Conservation (phyloP, 2,329 filamentous ascomycete genomes). For the Nemania sp. region DNA sequence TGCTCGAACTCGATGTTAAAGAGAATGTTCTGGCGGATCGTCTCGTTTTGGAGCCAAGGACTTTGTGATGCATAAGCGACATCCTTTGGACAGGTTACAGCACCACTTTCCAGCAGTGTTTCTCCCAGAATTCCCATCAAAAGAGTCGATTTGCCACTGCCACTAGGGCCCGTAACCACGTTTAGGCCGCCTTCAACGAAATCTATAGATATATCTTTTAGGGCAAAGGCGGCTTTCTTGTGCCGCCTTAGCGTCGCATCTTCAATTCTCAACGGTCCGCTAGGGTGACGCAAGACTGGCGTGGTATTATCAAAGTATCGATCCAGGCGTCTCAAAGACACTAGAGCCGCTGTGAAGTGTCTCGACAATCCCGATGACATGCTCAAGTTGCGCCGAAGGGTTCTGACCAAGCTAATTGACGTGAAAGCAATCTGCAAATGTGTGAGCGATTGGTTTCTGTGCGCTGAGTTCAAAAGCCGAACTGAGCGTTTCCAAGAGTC, state of each 20-base stretch:
- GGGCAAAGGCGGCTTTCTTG: conserved; percentile 53
- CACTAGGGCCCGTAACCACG: conserved; percentile 57
- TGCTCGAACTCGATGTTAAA: conserved; percentile 57
- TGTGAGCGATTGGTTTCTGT: conserved; percentile 1
- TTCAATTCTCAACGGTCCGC: conserved; percentile 52
- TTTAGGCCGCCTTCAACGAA: conserved; percentile 59
- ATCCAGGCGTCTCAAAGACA: conserved; percentile 57
- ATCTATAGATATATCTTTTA: conserved; percentile 53
- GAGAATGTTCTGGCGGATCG: conserved; percentile 57
- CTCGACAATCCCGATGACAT: conserved; percentile 52
- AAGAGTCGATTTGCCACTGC: conserved; percentile 61
- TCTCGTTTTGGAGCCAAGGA: conserved; percentile 61
- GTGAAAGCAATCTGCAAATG: conserved; percentile 55
- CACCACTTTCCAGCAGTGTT: conserved; percentile 53
- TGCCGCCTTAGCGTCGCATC: conserved; percentile 54
- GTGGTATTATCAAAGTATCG: conserved; percentile 56
- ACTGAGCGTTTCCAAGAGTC: neutral
- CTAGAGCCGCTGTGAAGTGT: conserved; percentile 46
- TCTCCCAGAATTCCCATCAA: conserved; percentile 59
- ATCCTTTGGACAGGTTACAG: conserved; percentile 53
- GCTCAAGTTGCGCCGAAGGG: conserved; percentile 55
- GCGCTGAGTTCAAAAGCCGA: neutral
- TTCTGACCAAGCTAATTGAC: conserved; percentile 56
- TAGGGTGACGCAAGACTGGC: conserved; percentile 51
- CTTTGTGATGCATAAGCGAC: conserved; percentile 61